Conservation (phyloP, 352 stramenopile genomes). For the Saprolegnia parasitica region DNA sequence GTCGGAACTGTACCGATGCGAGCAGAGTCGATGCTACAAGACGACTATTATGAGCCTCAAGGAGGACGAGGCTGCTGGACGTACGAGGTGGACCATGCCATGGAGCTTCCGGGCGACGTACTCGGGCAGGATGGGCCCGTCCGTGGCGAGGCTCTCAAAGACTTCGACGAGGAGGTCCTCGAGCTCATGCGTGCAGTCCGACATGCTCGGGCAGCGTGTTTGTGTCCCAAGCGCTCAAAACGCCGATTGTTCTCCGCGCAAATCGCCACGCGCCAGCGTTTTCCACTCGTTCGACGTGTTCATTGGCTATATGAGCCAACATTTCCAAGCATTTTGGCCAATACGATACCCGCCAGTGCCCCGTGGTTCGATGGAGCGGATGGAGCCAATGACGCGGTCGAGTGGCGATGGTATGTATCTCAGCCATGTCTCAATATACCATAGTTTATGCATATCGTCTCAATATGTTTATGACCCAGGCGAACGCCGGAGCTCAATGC, state of each 20-base stretch:
- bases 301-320: neutral
- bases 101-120: constrained; percentile 27
- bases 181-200: constrained; percentile 21
- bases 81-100: constrained; percentile 29
- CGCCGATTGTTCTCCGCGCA: neutral
- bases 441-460: too few relatives aligned
- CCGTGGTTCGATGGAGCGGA: neutral
- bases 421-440: neutral
- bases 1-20: constrained; percentile 8
- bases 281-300: neutral
- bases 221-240: neutral
- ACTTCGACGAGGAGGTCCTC: constrained; percentile 28
- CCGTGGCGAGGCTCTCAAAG: constrained; percentile 24
- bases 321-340: neutral
- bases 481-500: too few relatives aligned
- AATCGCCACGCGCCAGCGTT: constrained; percentile 12
- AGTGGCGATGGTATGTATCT: neutral
- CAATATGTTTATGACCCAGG: too few relatives aligned
- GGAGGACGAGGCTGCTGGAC: neutral
- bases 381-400: neutral
- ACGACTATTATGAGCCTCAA: constrained; percentile 8
- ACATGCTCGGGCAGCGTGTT: constrained; percentile 9
- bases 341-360: neutral
- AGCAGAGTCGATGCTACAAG: constrained; percentile 26
- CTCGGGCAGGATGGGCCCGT: constrained; percentile 22